A percentile compares a stretch with the other conserved stretches of the same genome.
Evolutionary conservation across 371 early-diverging fungal species (phyloP).

Genomic region (Parasitella parasitica): DNA sequence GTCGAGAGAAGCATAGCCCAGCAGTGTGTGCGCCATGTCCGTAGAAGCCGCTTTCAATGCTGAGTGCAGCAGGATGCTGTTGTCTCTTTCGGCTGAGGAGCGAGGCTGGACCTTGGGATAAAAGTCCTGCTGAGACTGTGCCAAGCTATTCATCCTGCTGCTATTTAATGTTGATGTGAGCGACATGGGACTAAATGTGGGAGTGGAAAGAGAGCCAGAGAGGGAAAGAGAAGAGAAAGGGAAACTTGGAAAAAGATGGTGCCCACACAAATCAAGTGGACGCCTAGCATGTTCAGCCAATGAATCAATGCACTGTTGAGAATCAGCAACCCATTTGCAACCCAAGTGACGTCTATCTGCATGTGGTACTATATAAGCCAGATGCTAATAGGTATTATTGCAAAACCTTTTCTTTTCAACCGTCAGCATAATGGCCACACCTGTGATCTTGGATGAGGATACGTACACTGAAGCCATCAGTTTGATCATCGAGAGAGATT

Average conservation of each 20-base stretch:
- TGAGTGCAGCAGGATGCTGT: slow-evolving; percentile 18
- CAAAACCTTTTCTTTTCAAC: not conserved
- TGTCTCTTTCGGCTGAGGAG: slow-evolving; percentile 43
- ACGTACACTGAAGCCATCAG: slow-evolving; percentile 76
- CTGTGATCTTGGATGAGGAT: slow-evolving; percentile 72
- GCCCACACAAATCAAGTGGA: not conserved
- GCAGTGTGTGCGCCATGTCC: slow-evolving; percentile 19
- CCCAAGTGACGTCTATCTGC: too few species aligned
- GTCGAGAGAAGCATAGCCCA: slow-evolving; percentile 34
- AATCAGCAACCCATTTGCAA: too few species aligned
- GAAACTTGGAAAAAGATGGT: not conserved
- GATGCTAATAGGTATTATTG: too few species aligned
- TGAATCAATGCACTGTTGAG: too few species aligned
- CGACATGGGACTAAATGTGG: not conserved
- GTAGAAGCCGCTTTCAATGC: slow-evolving; percentile 20
- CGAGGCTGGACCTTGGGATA: slow-evolving; percentile 32
- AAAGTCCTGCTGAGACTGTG: not conserved
- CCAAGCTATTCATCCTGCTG: not conserved
- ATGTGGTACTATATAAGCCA: too few species aligned
- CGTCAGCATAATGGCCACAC: slow-evolving; percentile 2
- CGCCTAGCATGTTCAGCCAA: too few species aligned
- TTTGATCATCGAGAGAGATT: slow-evolving; percentile 82
- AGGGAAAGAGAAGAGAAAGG: not conserved
- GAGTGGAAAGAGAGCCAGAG: not conserved
- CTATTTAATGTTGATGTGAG: not conserved